phyloP scores from a whole-genome alignment of 345 rosid species.

The Lumnitzera littorea region DNA sequence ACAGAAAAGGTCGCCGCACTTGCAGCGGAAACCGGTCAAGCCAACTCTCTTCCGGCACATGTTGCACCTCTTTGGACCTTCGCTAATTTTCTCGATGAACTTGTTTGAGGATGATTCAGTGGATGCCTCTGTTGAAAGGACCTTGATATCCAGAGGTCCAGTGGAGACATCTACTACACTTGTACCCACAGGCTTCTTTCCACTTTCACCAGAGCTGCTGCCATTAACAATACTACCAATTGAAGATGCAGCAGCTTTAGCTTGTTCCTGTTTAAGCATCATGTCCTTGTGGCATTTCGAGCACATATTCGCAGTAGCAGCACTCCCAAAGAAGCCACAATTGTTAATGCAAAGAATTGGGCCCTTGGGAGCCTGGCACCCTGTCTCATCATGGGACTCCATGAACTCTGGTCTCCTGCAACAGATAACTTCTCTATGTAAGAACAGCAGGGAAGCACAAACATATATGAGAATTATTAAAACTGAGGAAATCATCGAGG shows the following conservation, averaged over 20 bases:
- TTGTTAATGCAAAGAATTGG: slow-evolving; percentile 43
- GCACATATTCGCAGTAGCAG: slow-evolving; percentile 53
- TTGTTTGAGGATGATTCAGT: slow-evolving; percentile 8
- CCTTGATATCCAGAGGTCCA: slow-evolving; percentile 16
- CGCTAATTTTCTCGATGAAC: slow-evolving; percentile 20
- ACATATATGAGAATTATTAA: background rate
- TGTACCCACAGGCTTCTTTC: slow-evolving; percentile 17
- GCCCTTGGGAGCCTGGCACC: slow-evolving; percentile 44
- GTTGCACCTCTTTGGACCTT: slow-evolving; percentile 48
- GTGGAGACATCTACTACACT: slow-evolving; percentile 15
- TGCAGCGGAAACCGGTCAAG: slow-evolving; percentile 54
- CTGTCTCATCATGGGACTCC: slow-evolving; percentile 49
- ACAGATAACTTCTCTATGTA: background rate
- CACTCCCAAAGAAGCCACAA: slow-evolving; percentile 58
- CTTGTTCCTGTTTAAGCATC: slow-evolving; percentile 40
- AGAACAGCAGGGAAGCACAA: background rate
- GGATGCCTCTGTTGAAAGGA: slow-evolving; percentile 14
- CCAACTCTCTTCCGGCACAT: slow-evolving; percentile 54
- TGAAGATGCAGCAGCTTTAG: slow-evolving; percentile 34
- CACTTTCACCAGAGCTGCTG: slow-evolving; percentile 18
- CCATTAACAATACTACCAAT: slow-evolving; percentile 38
- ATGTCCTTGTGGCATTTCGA: slow-evolving; percentile 51
- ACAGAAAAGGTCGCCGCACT: slow-evolving; percentile 61
- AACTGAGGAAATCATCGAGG: background rate
- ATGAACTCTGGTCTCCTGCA: slow-evolving; percentile 23